Percentiles rank a stretch among this genome's conserved stretches.
Evolutionary conservation across 805 yeast species (phyloP).

Genomic region (Scheffersomyces spartinae): DNA sequence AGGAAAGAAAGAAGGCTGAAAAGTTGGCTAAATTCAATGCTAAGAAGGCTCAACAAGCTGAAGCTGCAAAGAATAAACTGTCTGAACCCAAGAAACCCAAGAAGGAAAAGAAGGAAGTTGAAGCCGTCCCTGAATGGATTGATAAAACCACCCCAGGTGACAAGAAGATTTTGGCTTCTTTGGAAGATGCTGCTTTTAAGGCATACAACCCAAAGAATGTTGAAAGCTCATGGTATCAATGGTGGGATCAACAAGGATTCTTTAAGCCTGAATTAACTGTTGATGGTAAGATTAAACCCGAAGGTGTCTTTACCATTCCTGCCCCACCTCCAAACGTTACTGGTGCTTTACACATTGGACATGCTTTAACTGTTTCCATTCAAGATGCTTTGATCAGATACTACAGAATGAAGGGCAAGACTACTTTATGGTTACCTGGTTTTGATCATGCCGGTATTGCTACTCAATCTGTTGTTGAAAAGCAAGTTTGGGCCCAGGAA

Average conservation of each 20-base stretch:
- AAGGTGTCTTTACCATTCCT: conserved; percentile 81
- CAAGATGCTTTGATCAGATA: conserved; percentile 90
- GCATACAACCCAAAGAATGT: conserved; percentile 89
- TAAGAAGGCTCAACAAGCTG: conserved; percentile 52
- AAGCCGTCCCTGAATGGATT: conserved; percentile 71
- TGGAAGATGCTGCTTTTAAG: conserved; percentile 88
- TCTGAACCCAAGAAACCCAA: conserved; percentile 50
- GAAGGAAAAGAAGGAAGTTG: conserved; percentile 56
- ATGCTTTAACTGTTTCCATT: conserved; percentile 88
- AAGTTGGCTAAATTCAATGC: conserved; percentile 81
- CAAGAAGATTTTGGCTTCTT: conserved; percentile 74
- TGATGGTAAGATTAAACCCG: conserved; percentile 68
- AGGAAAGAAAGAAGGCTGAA: conserved; percentile 82
- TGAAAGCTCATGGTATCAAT: conserved; percentile 93
- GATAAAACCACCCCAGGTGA: conserved; percentile 84
- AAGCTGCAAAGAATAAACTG: conserved; percentile 28
- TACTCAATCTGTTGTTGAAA: conserved; percentile 96
- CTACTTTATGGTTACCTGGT: conserved; percentile 88
- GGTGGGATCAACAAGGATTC: conserved; percentile 89
- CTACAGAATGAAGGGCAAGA: conserved; percentile 95
- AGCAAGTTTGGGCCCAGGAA: conserved; percentile 82
- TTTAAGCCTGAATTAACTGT: conserved; percentile 77
- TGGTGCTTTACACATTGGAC: conserved; percentile 98
- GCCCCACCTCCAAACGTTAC: conserved; percentile 99
- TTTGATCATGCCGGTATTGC: conserved; percentile 99